Percentiles rank a stretch among this genome's conserved stretches.
phyloP scores from a whole-genome alignment of 805 yeast genomes.

The Nakazawaea anatomiae region DNA sequence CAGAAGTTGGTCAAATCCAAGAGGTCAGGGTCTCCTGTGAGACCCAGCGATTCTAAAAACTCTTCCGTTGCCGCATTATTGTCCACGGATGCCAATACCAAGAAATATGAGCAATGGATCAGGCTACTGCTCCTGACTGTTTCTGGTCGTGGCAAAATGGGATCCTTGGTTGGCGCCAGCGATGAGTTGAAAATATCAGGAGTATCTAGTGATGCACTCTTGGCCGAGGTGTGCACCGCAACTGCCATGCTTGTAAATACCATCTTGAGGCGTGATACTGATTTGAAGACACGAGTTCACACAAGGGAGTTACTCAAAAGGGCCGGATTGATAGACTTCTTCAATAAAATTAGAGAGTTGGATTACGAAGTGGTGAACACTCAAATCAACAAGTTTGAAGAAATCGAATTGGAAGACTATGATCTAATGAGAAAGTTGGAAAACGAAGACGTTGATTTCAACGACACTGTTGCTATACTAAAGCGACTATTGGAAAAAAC shows the following conservation, averaged over 20 bases:
- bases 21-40: slow-evolving; percentile 4
- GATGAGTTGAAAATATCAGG: slow-evolving; percentile 63
- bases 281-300: slow-evolving; percentile 36
- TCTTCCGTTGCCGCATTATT: background rate
- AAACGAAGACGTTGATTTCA: slow-evolving; percentile 47
- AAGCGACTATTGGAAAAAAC: slow-evolving; percentile 52
- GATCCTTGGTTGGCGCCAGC: slow-evolving; percentile 88
- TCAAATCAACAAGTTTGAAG: slow-evolving; percentile 34
- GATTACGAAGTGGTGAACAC: slow-evolving; percentile 36
- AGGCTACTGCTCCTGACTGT: slow-evolving; percentile 23
- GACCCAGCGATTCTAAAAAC: background rate
- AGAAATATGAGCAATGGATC: slow-evolving; percentile 28
- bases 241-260: slow-evolving; percentile 46
- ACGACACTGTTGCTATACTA: slow-evolving; percentile 68
- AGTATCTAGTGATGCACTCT: slow-evolving; percentile 51
- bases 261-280: slow-evolving; percentile 33
- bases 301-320: slow-evolving; percentile 37
- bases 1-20: background rate
- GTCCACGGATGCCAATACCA: slow-evolving; percentile 21
- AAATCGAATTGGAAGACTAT: slow-evolving; percentile 36
- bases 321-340: slow-evolving; percentile 33
- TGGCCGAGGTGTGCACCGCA: slow-evolving; percentile 48
- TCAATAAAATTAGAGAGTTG: slow-evolving; percentile 31
- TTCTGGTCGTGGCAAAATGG: slow-evolving; percentile 78
- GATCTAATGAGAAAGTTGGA: slow-evolving; percentile 32